Percentiles rank a stretch among this genome's conserved stretches.
These are phyloP conservation scores for Drosera capensis DNA, from an alignment of 148 eudicot genomes.

Conservation along the genomic window DNA sequence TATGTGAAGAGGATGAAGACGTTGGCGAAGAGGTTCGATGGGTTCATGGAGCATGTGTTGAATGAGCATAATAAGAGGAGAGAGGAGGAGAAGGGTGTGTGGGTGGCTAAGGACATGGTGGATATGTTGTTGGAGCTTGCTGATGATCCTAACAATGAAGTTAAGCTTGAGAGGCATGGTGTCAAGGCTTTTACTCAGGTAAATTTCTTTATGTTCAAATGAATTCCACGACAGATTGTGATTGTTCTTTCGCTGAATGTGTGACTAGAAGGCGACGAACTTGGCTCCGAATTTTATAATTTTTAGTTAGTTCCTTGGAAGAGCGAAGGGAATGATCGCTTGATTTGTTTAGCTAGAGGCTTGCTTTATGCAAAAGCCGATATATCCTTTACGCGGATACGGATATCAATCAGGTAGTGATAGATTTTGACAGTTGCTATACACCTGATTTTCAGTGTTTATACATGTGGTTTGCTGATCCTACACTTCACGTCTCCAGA, in stretches of 20 bases:
- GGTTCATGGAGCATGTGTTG: conserved; percentile 70
- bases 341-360: too few relatives aligned
- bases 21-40: conserved; percentile 64
- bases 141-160: conserved; percentile 57
- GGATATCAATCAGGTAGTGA: too few relatives aligned
- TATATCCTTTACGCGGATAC: too few relatives aligned
- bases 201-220: neutral
- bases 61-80: conserved; percentile 59
- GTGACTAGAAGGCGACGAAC: neutral
- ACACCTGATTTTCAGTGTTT: too few relatives aligned
- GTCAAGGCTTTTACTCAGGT: conserved; percentile 92
- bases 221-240: neutral
- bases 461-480: too few relatives aligned
- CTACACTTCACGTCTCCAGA: too few relatives aligned
- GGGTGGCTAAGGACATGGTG: conserved; percentile 63
- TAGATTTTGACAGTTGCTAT: too few relatives aligned
- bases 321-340: too few relatives aligned
- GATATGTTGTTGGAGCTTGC: conserved; percentile 67
- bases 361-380: too few relatives aligned
- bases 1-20: conserved; percentile 86
- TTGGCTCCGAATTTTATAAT: too few relatives aligned
- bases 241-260: neutral
- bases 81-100: conserved; percentile 7
- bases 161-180: conserved; percentile 74
- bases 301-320: too few relatives aligned